Base-by-base conservation (phyloP, 2,329 filamentous ascomycete genomes). In the Aspergillus novofumigatus region DNA sequence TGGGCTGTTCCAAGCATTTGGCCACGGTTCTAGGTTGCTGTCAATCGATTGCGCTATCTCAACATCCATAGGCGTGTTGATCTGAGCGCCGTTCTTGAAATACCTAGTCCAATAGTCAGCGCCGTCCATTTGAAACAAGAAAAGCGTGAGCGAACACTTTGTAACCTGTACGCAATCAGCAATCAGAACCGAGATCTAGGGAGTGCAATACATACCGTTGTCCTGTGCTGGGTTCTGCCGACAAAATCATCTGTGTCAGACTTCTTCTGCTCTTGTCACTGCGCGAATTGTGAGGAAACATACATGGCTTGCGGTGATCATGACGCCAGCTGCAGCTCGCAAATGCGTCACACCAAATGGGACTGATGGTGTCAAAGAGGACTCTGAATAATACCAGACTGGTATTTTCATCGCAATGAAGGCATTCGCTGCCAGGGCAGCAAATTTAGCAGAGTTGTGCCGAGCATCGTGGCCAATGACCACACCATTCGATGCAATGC, bases 241-340 rank as follows among this genome's bases (percentile, higher is more conserved):
- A 41, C 8, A 2, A 32, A 17, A 35, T 28, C 32, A 20, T 21
- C n/a, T 41, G 26, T 51, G 49, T 51, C 49, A 54, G 51, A 25
- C 9, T 23, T 20, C n/a, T 45, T 38, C n/a, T 54, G 17, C 51
- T 65, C 11, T 11, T 26, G 20, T 23, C 23, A 23, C 38, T 47
- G 17, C n/a, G 3, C 23, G 25, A 38, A 14, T 51, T 4, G 17
- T 25, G 28, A 52, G 47, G 47, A 50, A 42, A 66, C 73, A 58
- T 72, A 77, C 75, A 69, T 86, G 84, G 65, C 83, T 86, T 32
- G 85, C 85, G 14, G 85, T 88, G 41, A 88, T 79, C 84, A 88
- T 87, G 29, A 88, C 76, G 21, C 85, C 85, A 47, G 83, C 85
- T 3, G 77, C 80, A 32, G 84, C 83, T 41, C 75, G 70, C 54